A percentile compares a stretch with the other conserved stretches of the same genome.
phyloP scores from a whole-genome alignment of 768 basidiomycete genomes.

The Mycena amicta region DNA sequence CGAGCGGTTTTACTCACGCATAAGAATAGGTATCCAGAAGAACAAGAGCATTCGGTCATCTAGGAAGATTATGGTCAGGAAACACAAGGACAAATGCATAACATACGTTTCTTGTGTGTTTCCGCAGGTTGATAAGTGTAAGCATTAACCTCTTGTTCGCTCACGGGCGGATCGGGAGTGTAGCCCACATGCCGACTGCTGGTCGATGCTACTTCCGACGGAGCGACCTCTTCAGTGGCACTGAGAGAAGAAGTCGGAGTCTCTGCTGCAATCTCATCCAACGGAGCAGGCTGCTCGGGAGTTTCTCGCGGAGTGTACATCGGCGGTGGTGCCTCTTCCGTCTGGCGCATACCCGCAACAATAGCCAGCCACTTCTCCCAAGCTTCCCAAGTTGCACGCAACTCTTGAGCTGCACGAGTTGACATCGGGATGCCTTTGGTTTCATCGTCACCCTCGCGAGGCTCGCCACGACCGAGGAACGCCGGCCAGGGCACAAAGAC shows the following conservation, averaged over 20 bases:
- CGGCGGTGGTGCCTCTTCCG: slow-evolving; percentile 65
- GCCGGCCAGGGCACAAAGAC: slow-evolving; percentile 75
- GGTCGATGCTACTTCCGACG: slow-evolving; percentile 26
- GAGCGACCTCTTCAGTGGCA: slow-evolving; percentile 27
- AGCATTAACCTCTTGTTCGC: slow-evolving; percentile 70
- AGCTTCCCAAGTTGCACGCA: slow-evolving; percentile 75
- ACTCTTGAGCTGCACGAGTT: slow-evolving; percentile 59
- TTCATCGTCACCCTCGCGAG: slow-evolving; percentile 37
- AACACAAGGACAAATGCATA: background rate
- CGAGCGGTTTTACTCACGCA: slow-evolving; percentile 69
- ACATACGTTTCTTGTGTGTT: slow-evolving; percentile 72
- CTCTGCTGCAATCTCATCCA: background rate
- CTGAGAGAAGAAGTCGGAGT: background rate
- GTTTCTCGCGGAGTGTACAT: slow-evolving; percentile 66
- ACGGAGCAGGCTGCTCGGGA: background rate
- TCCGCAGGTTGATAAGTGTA: slow-evolving; percentile 65
- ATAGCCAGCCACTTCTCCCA: slow-evolving; percentile 79
- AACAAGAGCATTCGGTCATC: slow-evolving; percentile 84
- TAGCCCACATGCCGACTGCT: slow-evolving; percentile 47
- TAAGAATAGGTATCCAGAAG: slow-evolving; percentile 86
- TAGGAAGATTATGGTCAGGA: slow-evolving; percentile 32
- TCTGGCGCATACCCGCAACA: slow-evolving; percentile 48
- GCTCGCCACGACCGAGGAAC: slow-evolving; percentile 54
- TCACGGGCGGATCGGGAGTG: slow-evolving; percentile 47
- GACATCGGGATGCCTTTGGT: slow-evolving; percentile 39